Conservation (phyloP, 2,329 filamentous ascomycete genomes). For the Zasmidium citrigriseum region DNA sequence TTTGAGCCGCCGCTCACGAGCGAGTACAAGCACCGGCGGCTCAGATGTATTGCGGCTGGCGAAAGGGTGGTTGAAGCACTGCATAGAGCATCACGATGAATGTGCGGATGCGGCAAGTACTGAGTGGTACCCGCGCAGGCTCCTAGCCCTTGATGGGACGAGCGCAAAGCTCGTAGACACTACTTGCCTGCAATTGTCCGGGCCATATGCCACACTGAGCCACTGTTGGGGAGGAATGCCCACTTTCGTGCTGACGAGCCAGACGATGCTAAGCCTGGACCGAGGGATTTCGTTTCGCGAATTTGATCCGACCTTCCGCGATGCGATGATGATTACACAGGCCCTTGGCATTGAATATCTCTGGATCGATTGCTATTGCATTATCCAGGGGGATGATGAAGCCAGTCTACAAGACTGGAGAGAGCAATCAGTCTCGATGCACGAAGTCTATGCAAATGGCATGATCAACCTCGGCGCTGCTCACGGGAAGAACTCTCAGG, state of each 20-base stretch:
- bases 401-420: neutral
- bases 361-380: slow-evolving; percentile 1
- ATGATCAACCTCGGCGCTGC: neutral
- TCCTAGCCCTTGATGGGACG: too few species aligned
- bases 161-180: too few species aligned
- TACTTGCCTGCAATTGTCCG: neutral
- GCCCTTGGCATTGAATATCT: neutral
- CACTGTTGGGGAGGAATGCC: neutral
- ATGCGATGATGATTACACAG: neutral
- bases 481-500: too few species aligned
- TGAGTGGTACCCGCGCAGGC: too few species aligned
- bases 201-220: neutral
- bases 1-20: too few species aligned
- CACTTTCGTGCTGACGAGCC: neutral
- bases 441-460: neutral
- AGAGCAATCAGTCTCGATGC: neutral
- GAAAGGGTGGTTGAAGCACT: too few species aligned
- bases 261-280: neutral
- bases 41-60: too few species aligned
- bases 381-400: neutral
- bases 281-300: neutral
- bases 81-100: too few species aligned
- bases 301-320: neutral
- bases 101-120: too few species aligned
- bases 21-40: too few species aligned